A percentile compares a stretch with the other conserved stretches of the same genome.
Evolutionary conservation across 176 grass and related monocot genomes (phyloP).

Genomic region (Thalia dealbata): DNA sequence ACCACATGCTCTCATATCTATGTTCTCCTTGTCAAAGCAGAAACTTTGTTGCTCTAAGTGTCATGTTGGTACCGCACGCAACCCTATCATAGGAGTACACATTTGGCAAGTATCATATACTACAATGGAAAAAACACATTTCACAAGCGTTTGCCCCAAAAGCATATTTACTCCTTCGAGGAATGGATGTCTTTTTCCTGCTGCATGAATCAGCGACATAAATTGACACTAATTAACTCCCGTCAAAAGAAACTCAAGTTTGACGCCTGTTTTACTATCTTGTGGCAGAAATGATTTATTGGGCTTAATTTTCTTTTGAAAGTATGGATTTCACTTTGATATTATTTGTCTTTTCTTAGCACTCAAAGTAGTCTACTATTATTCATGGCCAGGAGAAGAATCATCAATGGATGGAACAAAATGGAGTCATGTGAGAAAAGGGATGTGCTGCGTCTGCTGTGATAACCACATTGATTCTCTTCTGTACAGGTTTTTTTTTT

Average conservation of each 20-base stretch:
- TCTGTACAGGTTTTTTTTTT: slow-evolving; percentile 69
- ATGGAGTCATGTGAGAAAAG: slow-evolving; percentile 72
- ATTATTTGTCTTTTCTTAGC: background rate
- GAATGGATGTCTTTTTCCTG: background rate
- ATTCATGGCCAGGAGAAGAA: slow-evolving; percentile 15
- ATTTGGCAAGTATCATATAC: background rate
- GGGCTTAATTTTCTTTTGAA: background rate
- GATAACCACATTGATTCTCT: slow-evolving; percentile 78
- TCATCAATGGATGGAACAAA: slow-evolving; percentile 30
- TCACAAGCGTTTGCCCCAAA: background rate
- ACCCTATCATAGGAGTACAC: background rate
- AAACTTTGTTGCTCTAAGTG: too few species aligned
- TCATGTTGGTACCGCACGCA: background rate
- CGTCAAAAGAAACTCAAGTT: background rate
- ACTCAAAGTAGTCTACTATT: background rate
- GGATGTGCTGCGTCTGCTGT: slow-evolving; percentile 75
- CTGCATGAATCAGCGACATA: background rate
- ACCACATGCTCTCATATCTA: background rate
- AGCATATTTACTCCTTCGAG: background rate
- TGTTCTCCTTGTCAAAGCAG: too few species aligned
- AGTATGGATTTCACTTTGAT: background rate
- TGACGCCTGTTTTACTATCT: background rate
- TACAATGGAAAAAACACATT: background rate
- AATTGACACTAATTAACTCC: background rate
- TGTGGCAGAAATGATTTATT: background rate